These are phyloP conservation scores for Xylaria venustula DNA, from an alignment of 495 filamentous ascomycete species.

Conservation along the genomic window DNA sequence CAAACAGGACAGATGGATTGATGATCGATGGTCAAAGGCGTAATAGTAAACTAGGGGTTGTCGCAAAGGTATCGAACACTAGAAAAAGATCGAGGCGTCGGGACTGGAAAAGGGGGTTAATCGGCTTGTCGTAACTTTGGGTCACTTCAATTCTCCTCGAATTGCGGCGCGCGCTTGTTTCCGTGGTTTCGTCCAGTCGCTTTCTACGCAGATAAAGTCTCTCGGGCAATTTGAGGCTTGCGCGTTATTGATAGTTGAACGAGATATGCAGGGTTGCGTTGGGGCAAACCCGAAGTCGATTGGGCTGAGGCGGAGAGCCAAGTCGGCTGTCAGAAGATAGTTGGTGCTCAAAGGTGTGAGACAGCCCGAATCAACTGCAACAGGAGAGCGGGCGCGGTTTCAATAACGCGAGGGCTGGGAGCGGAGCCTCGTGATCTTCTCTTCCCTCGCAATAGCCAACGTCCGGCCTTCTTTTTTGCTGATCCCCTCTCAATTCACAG, in stretches of 20 bases:
- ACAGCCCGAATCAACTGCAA: background rate
- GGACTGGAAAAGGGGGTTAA: slow-evolving; percentile 9
- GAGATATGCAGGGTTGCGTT: background rate
- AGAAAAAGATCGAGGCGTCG: background rate
- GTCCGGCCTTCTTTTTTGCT: background rate
- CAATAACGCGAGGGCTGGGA: background rate
- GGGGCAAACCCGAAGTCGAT: background rate
- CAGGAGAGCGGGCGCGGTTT: background rate
- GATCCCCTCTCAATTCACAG: background rate
- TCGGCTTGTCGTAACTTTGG: background rate
- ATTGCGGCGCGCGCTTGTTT: background rate
- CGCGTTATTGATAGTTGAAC: background rate
- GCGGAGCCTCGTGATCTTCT: background rate
- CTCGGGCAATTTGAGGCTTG: background rate
- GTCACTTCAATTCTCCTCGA: background rate
- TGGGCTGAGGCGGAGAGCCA: background rate
- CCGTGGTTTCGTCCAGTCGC: background rate
- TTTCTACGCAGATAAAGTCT: background rate
- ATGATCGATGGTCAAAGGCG: background rate
- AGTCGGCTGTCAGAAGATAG: background rate
- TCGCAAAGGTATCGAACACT: background rate
- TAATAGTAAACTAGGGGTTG: background rate
- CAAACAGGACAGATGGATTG: background rate
- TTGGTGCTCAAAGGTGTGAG: background rate
- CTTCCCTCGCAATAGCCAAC: background rate